Base-by-base conservation (phyloP, 352 stramenopile genomes). In the Globisporangium lucens region DNA sequence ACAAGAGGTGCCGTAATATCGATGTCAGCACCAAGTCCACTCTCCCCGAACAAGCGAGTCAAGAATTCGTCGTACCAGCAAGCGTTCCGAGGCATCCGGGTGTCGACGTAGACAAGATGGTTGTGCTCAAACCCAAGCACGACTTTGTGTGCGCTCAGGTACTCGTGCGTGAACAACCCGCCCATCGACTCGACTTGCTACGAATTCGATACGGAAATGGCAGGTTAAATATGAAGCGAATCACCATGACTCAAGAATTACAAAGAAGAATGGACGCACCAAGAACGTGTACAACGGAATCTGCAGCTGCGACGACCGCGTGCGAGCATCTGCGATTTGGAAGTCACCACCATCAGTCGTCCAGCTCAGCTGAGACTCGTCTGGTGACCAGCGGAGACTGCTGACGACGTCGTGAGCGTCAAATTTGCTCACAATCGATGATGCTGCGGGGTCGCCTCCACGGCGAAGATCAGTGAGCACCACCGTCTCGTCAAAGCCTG, bases 311-410 rank as follows among this genome's bases (percentile, higher is more conserved):
- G 51, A 53, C 3, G 77, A 69, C 20, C 63, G 75, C 17, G 70
- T 61, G 15, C 87, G 83, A 24, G 74, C 70, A 27, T 95, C 87
- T 7, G 64, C 73, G 6, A 93, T 47, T 73, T 91, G 85, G 55
- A 93, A 90, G 17, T 90, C 82, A 6, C 87, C 87, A 29, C 79
- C 83, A 66, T 95, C 87, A 2, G 87, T 93, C 4, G 87, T 95
- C 87, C 85, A 95, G 60, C 87, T 95, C 36, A 95, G 57, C 5
- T 82, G 74, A 2, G 75, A 70, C 20, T 76, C 63, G 0, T 58
- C 65, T 22, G 78, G 82, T 12, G 81, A 74, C 87, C 85, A 95
- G 2, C 87, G 83, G 49, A 95, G 36, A 59, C 87, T 95, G 63
- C 85, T 93, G 22, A 95, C 85, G 8, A 95, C 87, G 52, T 95